These are phyloP conservation scores for Emergomyces pasteurianus DNA, from an alignment of 2,329 filamentous ascomycete genomes.

Conservation along the genomic window DNA sequence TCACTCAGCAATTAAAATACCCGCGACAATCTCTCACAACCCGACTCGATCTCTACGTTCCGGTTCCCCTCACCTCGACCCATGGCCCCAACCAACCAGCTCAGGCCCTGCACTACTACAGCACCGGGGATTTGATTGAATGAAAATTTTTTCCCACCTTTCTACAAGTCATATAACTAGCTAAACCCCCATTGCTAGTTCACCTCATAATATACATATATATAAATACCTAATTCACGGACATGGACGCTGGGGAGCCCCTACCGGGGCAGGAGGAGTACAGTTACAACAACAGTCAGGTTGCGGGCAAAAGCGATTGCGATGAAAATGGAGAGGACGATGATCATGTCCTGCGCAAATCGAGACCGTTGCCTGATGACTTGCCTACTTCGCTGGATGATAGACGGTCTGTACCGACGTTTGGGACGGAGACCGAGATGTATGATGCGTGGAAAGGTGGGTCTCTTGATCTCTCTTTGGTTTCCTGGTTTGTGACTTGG, in stretches of 20 bases:
- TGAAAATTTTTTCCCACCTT: background rate
- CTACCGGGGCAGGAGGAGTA: constrained; percentile 19
- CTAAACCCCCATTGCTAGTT: background rate
- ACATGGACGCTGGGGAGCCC: constrained; percentile 25
- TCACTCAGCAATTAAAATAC: background rate
- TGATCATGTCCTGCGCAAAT: constrained; percentile 9
- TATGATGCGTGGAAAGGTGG: constrained; percentile 98
- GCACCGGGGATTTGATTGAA: background rate
- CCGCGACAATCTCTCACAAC: background rate
- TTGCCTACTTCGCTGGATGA: constrained; percentile 88
- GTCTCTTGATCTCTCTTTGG: constrained; percentile 16
- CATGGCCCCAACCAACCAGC: background rate
- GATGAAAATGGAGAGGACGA: background rate
- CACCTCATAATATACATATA: background rate
- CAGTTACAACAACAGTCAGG: background rate
- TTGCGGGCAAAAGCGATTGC: constrained; percentile 1
- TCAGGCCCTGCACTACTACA: background rate
- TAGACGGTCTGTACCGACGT: constrained; percentile 55
- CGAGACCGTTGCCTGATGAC: constrained; percentile 58
- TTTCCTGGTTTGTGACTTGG: background rate
- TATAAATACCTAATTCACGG: constrained; percentile 6
- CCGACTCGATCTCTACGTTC: background rate
- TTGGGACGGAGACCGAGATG: constrained; percentile 80
- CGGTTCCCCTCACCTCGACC: background rate
- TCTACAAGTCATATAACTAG: background rate